Base-by-base conservation (phyloP, 306 rosid genomes). In the Corylus americana region DNA sequence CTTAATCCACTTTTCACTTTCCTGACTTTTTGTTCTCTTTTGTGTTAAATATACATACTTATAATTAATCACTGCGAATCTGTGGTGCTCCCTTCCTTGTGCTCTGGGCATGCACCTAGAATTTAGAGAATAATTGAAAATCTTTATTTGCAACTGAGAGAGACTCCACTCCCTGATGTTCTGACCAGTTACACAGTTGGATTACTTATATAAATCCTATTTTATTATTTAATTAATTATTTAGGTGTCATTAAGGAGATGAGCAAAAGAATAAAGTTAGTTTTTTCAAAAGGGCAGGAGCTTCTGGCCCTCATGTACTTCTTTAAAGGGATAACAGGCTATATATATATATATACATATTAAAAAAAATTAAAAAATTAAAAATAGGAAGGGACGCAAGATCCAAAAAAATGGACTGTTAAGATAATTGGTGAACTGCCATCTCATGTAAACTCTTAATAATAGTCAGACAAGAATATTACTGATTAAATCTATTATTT, bases 351-450 rank as follows among this genome's bases (percentile, higher is more conserved):
- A 77, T 39, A 59, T 45, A 70, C 31, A 22, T 22, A 22, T 22
- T 22, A 22, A 22, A 22, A 22, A 22, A 22, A 22, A 22, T 22
- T 22, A 22, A 22, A 22, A 74, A 80, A 82, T 78, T 74, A 76
- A 80, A 73, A 73, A 69, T 58, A 83, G 81, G 70, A 35, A 82
- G 78, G 77, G 96, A 88, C 90, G 81, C 94, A 84, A 49, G 97
- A 93, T 93, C 97, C 96, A 78, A 92, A 92, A 91, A 71, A 42
- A 83, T 80, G 85, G 81, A 29, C 77, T 79, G 84, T 86, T 83
- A 82, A 76, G 83, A 80, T 79, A 83, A 86, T 73, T 70, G 80
- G 78, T 77, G 81, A 73, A 76, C 47, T 73, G 53, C 73, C 84
- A 77, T 83, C 82, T 74, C 84, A 69, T 74, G 70, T 84, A 77